These are phyloP conservation scores for Barnettozyma populi DNA, from an alignment of 805 yeast genomes.

Conservation along the genomic window DNA sequence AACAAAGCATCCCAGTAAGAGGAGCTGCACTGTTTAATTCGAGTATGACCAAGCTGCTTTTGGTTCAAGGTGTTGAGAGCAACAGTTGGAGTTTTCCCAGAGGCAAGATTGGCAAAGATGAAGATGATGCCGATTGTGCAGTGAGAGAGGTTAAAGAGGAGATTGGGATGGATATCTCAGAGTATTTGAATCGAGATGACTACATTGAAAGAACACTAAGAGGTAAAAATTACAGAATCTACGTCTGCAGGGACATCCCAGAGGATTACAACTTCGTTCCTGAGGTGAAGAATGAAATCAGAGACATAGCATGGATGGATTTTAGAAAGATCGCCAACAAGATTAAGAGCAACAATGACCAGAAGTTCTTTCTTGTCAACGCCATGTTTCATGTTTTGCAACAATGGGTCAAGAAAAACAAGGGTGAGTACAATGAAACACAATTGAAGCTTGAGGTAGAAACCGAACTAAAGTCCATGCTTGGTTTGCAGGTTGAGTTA, in stretches of 20 bases:
- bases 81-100: slow-evolving; percentile 93
- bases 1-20: slow-evolving; percentile 88
- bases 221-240: slow-evolving; percentile 85
- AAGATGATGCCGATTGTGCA: slow-evolving; percentile 84
- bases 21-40: slow-evolving; percentile 87
- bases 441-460: slow-evolving; percentile 62
- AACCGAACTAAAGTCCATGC: slow-evolving; percentile 52
- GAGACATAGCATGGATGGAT: slow-evolving; percentile 74
- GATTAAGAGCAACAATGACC: slow-evolving; percentile 19
- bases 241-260: slow-evolving; percentile 70
- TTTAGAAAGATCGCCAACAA: slow-evolving; percentile 37
- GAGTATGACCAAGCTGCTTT: slow-evolving; percentile 59
- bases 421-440: slow-evolving; percentile 44
- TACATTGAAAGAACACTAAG: slow-evolving; percentile 74
- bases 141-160: slow-evolving; percentile 90
- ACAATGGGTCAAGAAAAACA: slow-evolving; percentile 52
- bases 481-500: slow-evolving; percentile 47
- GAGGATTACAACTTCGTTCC: slow-evolving; percentile 75
- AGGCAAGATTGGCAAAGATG: slow-evolving; percentile 94
- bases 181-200: slow-evolving; percentile 60
- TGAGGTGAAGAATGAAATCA: slow-evolving; percentile 81
- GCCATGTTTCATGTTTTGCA: slow-evolving; percentile 38
- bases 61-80: slow-evolving; percentile 82
- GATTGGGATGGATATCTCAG: slow-evolving; percentile 81
- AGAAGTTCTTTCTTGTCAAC: slow-evolving; percentile 32